Evolutionary conservation across 1,284 basidiomycete species (phyloP).

Genomic region (Sutorius eximius): DNA sequence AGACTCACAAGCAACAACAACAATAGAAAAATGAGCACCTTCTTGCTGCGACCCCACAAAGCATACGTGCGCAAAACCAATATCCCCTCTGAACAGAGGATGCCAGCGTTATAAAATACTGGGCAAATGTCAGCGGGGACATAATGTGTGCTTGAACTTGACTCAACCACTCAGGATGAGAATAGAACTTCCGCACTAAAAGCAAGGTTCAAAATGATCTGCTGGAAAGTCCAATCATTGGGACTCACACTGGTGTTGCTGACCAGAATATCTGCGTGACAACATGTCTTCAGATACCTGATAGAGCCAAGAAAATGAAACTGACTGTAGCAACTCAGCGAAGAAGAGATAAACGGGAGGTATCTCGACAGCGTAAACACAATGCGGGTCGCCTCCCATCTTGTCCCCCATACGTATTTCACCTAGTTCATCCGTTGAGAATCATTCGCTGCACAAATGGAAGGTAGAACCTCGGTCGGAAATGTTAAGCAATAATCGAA

Average conservation of each 20-base stretch:
- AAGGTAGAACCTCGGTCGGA: slow-evolving; percentile 14
- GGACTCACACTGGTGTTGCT: slow-evolving; percentile 3
- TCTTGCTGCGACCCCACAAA: slow-evolving; percentile 24
- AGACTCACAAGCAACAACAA: slow-evolving; percentile 19
- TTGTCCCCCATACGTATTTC: slow-evolving; percentile 26
- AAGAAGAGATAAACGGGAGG: slow-evolving; percentile 6
- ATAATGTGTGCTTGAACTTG: neutral
- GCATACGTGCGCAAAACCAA: slow-evolving; percentile 31
- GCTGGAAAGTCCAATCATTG: neutral
- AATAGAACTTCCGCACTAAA: slow-evolving; percentile 20
- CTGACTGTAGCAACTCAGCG: slow-evolving; percentile 19
- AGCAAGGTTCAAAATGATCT: neutral
- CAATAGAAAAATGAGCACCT: slow-evolving; percentile 22
- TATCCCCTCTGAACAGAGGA: slow-evolving; percentile 23
- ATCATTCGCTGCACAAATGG: neutral
- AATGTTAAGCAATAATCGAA: slow-evolving; percentile 22
- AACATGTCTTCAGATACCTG: neutral
- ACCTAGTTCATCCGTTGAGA: slow-evolving; percentile 17
- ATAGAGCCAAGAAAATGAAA: neutral
- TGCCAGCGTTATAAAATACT: slow-evolving; percentile 20
- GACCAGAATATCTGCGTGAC: slow-evolving; percentile 8
- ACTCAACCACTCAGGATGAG: slow-evolving; percentile 17
- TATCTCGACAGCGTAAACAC: slow-evolving; percentile 31
- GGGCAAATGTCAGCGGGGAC: neutral
- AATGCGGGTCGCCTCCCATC: slow-evolving; percentile 22